Percentiles rank a stretch among this genome's conserved stretches.
These are phyloP conservation scores for Fraxinus velutina DNA, from an alignment of 305 asterid species.

Conservation along the genomic window DNA sequence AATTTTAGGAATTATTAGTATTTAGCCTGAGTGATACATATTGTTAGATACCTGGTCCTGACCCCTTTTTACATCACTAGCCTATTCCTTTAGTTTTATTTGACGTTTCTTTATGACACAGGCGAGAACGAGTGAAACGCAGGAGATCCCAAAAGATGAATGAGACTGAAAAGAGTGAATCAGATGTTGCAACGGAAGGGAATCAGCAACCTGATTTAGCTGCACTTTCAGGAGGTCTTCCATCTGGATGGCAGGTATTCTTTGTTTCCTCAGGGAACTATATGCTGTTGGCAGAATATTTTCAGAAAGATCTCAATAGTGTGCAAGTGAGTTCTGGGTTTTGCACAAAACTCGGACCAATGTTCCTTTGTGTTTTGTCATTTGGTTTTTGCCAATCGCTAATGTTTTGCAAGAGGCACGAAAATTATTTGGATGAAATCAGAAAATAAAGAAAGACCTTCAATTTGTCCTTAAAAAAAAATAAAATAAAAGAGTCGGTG, in stretches of 20 bases:
- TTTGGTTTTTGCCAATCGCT: background rate
- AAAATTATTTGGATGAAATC: background rate
- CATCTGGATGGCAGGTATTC: slow-evolving; percentile 89
- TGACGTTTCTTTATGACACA: slow-evolving; percentile 34
- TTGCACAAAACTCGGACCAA: background rate
- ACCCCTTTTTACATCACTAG: background rate
- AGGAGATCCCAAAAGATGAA: slow-evolving; percentile 60
- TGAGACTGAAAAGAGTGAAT: slow-evolving; percentile 37
- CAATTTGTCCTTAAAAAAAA: background rate
- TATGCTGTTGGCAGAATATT: background rate
- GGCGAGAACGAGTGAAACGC: slow-evolving; percentile 97
- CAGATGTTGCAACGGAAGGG: slow-evolving; percentile 38
- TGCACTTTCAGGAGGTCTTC: slow-evolving; percentile 69
- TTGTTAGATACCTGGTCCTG: background rate
- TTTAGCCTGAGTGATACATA: background rate
- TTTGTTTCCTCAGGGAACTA: slow-evolving; percentile 1
- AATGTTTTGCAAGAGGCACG: background rate
- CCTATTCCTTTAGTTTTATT: slow-evolving; percentile 7
- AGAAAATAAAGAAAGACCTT: background rate
- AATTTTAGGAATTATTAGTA: background rate
- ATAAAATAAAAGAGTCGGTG: background rate
- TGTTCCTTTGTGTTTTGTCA: background rate
- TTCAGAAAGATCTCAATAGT: background rate
- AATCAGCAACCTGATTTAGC: slow-evolving; percentile 51
- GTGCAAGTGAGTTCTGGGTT: background rate